Evolutionary conservation across 139 green algal species (phyloP).

Genomic region (Monoraphidium neglectum): DNA sequence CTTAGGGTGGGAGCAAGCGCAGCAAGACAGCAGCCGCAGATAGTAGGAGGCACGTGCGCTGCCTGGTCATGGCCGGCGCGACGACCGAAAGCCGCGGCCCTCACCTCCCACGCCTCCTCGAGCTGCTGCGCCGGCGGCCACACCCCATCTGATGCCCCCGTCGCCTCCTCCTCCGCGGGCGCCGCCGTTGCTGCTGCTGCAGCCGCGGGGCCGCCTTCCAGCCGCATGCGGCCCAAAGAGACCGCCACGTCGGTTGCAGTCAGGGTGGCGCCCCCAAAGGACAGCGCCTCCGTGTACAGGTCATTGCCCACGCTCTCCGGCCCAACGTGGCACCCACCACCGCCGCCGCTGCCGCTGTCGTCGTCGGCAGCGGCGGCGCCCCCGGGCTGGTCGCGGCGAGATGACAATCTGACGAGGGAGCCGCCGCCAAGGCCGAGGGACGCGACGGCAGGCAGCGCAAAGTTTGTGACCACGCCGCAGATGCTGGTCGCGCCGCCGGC

Average conservation of each 20-base stretch:
- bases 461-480: slow-evolving; percentile 33
- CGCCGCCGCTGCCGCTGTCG: not conserved
- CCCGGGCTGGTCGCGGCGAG: not conserved
- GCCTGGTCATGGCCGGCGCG: no score
- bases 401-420: slow-evolving; percentile 20
- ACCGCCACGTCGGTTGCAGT: slow-evolving; percentile 51
- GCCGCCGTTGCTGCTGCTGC: not conserved
- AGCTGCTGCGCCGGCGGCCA: not conserved
- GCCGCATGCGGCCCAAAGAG: no score
- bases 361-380: not conserved
- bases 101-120: slow-evolving; percentile 11
- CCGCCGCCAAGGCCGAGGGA: slow-evolving; percentile 40
- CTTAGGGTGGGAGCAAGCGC: no score
- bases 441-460: slow-evolving; percentile 38
- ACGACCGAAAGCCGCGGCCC: no score
- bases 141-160: not conserved
- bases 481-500: slow-evolving; percentile 5
- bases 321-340: slow-evolving; percentile 29
- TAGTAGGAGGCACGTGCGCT: no score
- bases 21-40: no score
- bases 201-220: slow-evolving; percentile 24
- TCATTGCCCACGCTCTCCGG: slow-evolving; percentile 37
- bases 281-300: slow-evolving; percentile 23
- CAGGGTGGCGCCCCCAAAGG: slow-evolving; percentile 14
- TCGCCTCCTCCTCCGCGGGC: slow-evolving; percentile 7